Evolutionary conservation across 2,329 filamentous ascomycete genomes (phyloP).

Genomic region (Colletotrichum siamense): DNA sequence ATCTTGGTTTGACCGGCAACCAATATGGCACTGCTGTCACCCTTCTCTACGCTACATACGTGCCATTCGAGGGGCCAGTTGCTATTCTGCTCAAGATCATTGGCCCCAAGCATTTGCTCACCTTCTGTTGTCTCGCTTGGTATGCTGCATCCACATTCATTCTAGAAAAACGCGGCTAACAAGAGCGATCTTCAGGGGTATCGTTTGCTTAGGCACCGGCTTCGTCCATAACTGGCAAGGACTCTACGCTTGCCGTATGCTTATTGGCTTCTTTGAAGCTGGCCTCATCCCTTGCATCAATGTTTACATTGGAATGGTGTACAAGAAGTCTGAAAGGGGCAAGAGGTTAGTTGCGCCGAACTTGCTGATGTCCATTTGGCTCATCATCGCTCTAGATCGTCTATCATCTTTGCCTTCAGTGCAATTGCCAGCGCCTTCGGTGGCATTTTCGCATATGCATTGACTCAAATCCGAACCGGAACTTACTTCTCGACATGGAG

Average conservation of each 20-base stretch:
- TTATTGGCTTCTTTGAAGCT: constrained; percentile 28
- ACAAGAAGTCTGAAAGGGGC: constrained; percentile 33
- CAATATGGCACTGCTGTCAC: constrained; percentile 37
- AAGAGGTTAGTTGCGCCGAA: neutral
- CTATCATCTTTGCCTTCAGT: constrained; percentile 44
- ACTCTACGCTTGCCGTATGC: neutral
- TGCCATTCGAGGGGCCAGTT: constrained; percentile 33
- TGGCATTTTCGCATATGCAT: constrained; percentile 46
- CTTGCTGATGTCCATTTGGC: neutral
- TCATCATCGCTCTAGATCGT: constrained; percentile 24
- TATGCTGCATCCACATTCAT: constrained; percentile 17
- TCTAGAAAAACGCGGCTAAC: neutral
- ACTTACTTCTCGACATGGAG: constrained; percentile 42
- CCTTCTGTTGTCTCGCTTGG: constrained; percentile 27
- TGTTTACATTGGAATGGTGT: constrained; percentile 37
- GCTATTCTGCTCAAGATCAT: constrained; percentile 35
- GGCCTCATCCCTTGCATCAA: constrained; percentile 48
- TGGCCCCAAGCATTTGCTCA: constrained; percentile 33
- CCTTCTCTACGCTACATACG: constrained; percentile 38
- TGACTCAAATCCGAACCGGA: constrained; percentile 37
- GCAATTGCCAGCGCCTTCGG: constrained; percentile 45
- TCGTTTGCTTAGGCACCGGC: neutral
- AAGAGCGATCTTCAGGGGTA: neutral
- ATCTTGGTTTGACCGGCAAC: constrained; percentile 33
- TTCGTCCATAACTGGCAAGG: neutral